phyloP scores from a whole-genome alignment of 164 flowering plant species.

The Tetracentron sinense region DNA sequence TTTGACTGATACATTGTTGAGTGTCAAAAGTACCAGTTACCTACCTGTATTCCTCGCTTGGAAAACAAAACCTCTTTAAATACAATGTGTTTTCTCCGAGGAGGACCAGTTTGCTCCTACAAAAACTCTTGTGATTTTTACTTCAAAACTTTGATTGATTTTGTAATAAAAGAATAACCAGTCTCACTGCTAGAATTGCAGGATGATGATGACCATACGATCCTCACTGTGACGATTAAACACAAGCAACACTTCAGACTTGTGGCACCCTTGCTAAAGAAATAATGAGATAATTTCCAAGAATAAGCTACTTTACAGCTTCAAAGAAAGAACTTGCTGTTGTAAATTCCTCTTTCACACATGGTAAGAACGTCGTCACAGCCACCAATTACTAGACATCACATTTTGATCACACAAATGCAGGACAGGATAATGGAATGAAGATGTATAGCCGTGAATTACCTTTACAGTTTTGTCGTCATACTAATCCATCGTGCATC shows the following conservation, averaged over 20 bases:
- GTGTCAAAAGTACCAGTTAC: neutral
- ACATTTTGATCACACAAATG: constrained; percentile 14
- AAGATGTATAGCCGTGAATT: constrained; percentile 3
- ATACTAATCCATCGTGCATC: constrained; percentile 82
- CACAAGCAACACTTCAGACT: constrained; percentile 12
- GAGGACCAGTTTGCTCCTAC: constrained; percentile 16
- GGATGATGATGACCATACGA: constrained; percentile 5
- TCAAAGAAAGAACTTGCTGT: constrained; percentile 97
- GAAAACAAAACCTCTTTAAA: constrained; percentile 14
- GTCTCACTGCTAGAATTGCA: neutral
- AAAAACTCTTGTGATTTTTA: constrained; percentile 18
- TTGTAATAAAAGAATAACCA: neutral
- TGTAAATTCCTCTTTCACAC: constrained; percentile 91
- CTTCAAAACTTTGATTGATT: constrained; percentile 17
- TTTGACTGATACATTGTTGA: constrained; percentile 5
- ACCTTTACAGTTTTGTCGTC: constrained; percentile 97
- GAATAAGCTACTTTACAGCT: constrained; percentile 61
- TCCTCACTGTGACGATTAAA: neutral
- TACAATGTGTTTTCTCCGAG: constrained; percentile 12
- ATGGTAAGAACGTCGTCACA: constrained; percentile 82
- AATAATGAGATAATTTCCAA: constrained; percentile 8
- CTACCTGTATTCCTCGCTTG: constrained; percentile 13
- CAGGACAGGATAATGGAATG: neutral
- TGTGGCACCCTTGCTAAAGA: constrained; percentile 16
- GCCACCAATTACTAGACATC: constrained; percentile 61